These are phyloP conservation scores for Vitis rupestris DNA, from an alignment of 164 flowering plant species.

Conservation along the genomic window DNA sequence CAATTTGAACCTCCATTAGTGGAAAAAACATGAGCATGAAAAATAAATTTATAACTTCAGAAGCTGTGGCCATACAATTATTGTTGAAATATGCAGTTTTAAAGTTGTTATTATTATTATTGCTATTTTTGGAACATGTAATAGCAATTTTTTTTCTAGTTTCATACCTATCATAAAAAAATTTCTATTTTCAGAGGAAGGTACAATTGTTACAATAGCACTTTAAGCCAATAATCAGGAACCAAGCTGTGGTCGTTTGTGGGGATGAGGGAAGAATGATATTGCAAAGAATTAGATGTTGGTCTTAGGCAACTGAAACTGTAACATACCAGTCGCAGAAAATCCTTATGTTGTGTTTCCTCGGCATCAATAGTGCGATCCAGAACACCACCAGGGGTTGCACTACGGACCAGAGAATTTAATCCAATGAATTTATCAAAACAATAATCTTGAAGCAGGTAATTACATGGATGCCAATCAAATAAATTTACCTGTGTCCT, in stretches of 20 bases:
- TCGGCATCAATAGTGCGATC: constrained; percentile 92
- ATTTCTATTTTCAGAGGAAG: neutral
- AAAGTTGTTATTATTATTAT: no score
- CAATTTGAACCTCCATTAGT: no score
- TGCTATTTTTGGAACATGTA: no score
- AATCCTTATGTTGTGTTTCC: constrained; percentile 76
- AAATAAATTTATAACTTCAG: no score
- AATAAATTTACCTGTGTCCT: constrained; percentile 73
- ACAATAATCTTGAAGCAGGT: constrained; percentile 2
- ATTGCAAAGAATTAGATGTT: neutral
- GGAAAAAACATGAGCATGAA: no score
- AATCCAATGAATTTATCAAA: constrained; percentile 5
- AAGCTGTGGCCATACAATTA: no score
- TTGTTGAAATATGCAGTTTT: no score
- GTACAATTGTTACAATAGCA: neutral
- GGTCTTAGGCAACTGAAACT: neutral
- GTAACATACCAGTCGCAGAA: constrained; percentile 66
- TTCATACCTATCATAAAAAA: no score
- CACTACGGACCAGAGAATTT: constrained; percentile 42
- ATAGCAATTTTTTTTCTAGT: no score
- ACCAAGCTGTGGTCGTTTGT: no score
- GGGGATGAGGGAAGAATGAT: no score
- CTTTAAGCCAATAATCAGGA: neutral
- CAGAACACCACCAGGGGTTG: constrained; percentile 81
- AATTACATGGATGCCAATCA: neutral